phyloP scores from a whole-genome alignment of 164 flowering plant genomes.

The Dillenia turbinata region DNA sequence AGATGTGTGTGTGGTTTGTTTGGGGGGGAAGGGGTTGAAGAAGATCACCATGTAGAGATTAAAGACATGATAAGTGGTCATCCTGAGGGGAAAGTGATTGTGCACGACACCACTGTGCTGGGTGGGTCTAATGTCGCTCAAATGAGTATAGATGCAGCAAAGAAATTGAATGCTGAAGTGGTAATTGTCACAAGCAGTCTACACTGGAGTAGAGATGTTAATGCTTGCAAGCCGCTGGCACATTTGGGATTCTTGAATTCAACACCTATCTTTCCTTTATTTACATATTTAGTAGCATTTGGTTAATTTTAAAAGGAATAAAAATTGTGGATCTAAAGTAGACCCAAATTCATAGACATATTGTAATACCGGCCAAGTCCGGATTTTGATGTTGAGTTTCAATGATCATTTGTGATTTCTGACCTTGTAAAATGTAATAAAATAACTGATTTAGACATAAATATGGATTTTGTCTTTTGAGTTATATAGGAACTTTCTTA shows the following conservation, averaged over 20 bases:
- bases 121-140: constrained; percentile 57
- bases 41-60: constrained; percentile 54
- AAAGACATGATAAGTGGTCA: constrained; percentile 40
- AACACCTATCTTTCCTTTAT: too few species aligned
- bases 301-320: too few species aligned
- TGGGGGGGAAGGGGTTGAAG: constrained; percentile 57
- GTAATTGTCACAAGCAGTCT: constrained; percentile 72
- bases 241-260: constrained; percentile 60
- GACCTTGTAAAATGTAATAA: too few species aligned
- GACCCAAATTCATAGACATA: too few species aligned
- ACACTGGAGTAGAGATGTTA: constrained; percentile 61
- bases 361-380: too few species aligned
- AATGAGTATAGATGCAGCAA: constrained; percentile 48
- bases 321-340: too few species aligned
- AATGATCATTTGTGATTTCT: too few species aligned
- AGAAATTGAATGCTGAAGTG: constrained; percentile 47
- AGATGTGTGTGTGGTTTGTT: constrained; percentile 37
- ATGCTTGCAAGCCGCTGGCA: constrained; percentile 52
- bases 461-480: too few species aligned
- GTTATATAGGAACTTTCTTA: too few species aligned
- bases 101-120: constrained; percentile 53
- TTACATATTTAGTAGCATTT: too few species aligned
- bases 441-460: too few species aligned
- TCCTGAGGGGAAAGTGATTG: constrained; percentile 50
- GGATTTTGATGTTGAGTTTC: too few species aligned